Evolutionary conservation across 495 filamentous ascomycete genomes (phyloP), one percentile per base, ranked within the genome.

Genomic region (Hyaloscypha bicolor): DNA sequence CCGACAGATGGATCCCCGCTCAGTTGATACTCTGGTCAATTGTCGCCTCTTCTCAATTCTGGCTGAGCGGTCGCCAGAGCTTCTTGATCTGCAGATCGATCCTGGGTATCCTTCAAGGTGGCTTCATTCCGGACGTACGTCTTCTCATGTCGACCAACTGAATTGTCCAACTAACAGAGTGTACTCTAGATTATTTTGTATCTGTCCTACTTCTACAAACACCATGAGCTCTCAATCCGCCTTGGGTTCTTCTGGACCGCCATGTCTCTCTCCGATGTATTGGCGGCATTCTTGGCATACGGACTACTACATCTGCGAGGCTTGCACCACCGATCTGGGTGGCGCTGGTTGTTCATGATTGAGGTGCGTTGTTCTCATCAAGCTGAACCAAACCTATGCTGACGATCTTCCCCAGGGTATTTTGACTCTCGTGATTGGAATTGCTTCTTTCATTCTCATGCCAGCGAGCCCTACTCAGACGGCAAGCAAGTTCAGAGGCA

Each of bases 1-100:
- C 93, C 0, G 93, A 96, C 74, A 85, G 87, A 30, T 96, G 92
- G 91, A 93, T 97, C 56, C 92, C 93, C 0, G 78, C 88, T 29
- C 92, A 96, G 71, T 94, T 95, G 87, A 79, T 92, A 1, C 80
- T 84, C 9, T 96, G 92, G 91, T 91, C 88, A 71, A 67, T 94
- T 8, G 86, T 94, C 32, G 91, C 92, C 0, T 79, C 82, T 19
- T 82, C 79, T 48, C 92, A 94, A 76, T 86, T 90, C 12, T 88
- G 87, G 64, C 72, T 96, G 9, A 81, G 75, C 42, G 86, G 87
- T 1, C 79, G 82, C n/a, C 70, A 74, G 0, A 85, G 86, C 0
- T 96, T 91, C 74, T 88, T 86, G 56, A 78, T 82, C 12, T 85
- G 81, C 67, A 82, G 93, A 52, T 82, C 86, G 14, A 72, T 94